Evolutionary conservation across 2,329 filamentous ascomycete species (phyloP).

Genomic region (Colletotrichum shisoi): DNA sequence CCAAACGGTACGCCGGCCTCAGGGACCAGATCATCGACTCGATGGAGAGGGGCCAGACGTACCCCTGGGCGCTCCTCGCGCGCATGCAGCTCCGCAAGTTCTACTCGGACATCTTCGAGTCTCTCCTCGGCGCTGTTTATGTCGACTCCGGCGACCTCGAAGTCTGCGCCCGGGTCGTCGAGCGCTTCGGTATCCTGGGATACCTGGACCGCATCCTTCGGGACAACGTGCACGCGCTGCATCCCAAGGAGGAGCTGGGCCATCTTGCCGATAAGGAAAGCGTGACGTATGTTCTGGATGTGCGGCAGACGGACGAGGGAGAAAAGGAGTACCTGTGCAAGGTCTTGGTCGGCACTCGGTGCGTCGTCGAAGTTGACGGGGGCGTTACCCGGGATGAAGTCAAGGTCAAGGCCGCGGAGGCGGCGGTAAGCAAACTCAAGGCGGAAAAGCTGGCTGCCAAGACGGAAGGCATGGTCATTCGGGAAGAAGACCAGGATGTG

Average conservation of each 20-base stretch:
- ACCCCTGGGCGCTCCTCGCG: conserved; percentile 80
- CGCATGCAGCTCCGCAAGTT: conserved; percentile 75
- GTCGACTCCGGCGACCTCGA: conserved; percentile 75
- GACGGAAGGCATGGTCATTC: background rate
- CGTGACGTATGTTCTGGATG: conserved; percentile 62
- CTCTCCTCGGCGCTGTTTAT: conserved; percentile 81
- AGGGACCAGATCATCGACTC: conserved; percentile 58
- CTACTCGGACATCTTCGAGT: conserved; percentile 84
- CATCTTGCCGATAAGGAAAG: conserved; percentile 60
- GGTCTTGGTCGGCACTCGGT: conserved; percentile 58
- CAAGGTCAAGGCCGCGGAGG: conserved; percentile 63
- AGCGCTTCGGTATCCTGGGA: conserved; percentile 69
- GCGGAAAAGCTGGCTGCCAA: conserved; percentile 21
- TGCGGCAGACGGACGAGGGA: conserved; percentile 38
- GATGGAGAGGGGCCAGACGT: conserved; percentile 61
- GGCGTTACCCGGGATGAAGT: conserved; percentile 62
- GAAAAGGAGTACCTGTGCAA: conserved; percentile 54
- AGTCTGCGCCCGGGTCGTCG: conserved; percentile 67
- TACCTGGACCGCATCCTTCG: conserved; percentile 69
- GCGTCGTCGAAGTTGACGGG: conserved; percentile 56
- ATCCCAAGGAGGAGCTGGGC: conserved; percentile 75
- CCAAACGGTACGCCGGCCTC: conserved; percentile 57
- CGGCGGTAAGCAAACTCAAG: conserved; percentile 54
- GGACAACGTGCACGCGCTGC: conserved; percentile 63
- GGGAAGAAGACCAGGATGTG: background rate